These are phyloP conservation scores for Boletellus emodensis DNA, from an alignment of 768 basidiomycete genomes.

Conservation along the genomic window DNA sequence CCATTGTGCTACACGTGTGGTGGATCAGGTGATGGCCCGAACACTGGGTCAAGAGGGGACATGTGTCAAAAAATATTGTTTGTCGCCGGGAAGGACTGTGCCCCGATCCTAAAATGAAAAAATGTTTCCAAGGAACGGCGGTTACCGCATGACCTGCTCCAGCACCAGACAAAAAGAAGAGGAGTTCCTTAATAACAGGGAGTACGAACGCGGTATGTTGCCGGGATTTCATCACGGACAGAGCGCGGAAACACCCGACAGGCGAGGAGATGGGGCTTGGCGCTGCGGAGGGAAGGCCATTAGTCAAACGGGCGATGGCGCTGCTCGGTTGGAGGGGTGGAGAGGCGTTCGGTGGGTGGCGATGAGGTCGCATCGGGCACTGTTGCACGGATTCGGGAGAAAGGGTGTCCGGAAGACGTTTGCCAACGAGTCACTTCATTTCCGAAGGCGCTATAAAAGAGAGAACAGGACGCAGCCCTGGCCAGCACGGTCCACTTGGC, in stretches of 20 bases:
- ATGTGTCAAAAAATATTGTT: slow-evolving; percentile 20
- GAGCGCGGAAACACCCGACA: slow-evolving; percentile 17
- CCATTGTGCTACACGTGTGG: slow-evolving; percentile 31
- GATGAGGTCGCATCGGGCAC: slow-evolving; percentile 25
- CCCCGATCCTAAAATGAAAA: slow-evolving; percentile 28
- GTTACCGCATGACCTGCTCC: slow-evolving; percentile 20
- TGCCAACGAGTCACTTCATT: slow-evolving; percentile 33
- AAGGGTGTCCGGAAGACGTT: slow-evolving; percentile 26
- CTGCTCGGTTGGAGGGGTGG: slow-evolving; percentile 18
- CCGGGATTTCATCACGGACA: slow-evolving; percentile 23
- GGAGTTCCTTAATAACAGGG: slow-evolving; percentile 31
- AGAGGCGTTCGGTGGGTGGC: slow-evolving; percentile 21
- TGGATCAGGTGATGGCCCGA: slow-evolving; percentile 24
- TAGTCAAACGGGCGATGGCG: slow-evolving; percentile 32
- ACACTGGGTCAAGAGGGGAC: slow-evolving; percentile 18
- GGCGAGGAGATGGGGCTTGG: slow-evolving; percentile 17
- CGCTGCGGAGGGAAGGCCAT: slow-evolving; percentile 25
- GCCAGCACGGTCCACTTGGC: too few species aligned
- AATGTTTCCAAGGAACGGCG: slow-evolving; percentile 25
- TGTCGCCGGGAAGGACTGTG: slow-evolving; percentile 22
- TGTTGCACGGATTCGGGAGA: slow-evolving; percentile 32
- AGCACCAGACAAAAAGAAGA: slow-evolving; percentile 24
- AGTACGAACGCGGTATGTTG: slow-evolving; percentile 23
- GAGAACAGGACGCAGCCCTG: slow-evolving; percentile 7
- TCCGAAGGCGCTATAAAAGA: slow-evolving; percentile 31